Base-by-base conservation (phyloP, 2,329 filamentous ascomycete species). In the Celoporthe dispersa region DNA sequence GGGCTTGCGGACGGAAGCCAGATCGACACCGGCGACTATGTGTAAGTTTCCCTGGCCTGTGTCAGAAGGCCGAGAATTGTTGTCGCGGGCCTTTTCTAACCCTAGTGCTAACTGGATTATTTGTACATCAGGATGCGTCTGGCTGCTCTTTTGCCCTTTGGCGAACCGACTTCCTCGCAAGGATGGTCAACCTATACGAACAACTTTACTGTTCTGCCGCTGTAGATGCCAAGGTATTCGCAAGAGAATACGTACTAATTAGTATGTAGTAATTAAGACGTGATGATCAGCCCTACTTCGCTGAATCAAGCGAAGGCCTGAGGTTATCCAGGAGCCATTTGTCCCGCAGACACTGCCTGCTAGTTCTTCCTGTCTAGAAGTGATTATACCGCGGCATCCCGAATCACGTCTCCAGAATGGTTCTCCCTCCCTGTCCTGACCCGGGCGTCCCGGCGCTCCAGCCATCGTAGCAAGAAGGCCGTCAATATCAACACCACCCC, bases 391-490 rank as follows among this genome's bases (percentile, higher is more conserved):
- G 57, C 22, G 3, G 7, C 33, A 14, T 60, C 57, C 22, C 19
- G 7, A 2, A 60, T 3, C 8, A 12, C 57, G 19, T 60, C 57
- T 37, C 60, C 37, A 14, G 37, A 28, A 12, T 12, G 1, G 2
- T 35, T 41, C 11, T 64, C 62, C 25, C 22, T 39, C 28, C 31
- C 51, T 12, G 22, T 22, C 14, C 60, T 62, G 2, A 2, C 41
- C 11, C 62, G 62, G 6, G 4, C 9, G 37, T 71, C 68, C 25
- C 70, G 66, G n/a, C 57, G 39, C 61, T 71, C 70, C 25, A 71
- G 39, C 68, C 68, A 68, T 8, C 70, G 70, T 68, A 71, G 66
- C 22, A 71, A 35, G 28, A 71, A 33, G 3, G 68, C 51, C 37
- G 68, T 71, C 2, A 64, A 28, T 9, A 71, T 69, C n/a, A 71